Evolutionary conservation across 1,284 basidiomycete species (phyloP).

Genomic region (Omphalotus olearius): DNA sequence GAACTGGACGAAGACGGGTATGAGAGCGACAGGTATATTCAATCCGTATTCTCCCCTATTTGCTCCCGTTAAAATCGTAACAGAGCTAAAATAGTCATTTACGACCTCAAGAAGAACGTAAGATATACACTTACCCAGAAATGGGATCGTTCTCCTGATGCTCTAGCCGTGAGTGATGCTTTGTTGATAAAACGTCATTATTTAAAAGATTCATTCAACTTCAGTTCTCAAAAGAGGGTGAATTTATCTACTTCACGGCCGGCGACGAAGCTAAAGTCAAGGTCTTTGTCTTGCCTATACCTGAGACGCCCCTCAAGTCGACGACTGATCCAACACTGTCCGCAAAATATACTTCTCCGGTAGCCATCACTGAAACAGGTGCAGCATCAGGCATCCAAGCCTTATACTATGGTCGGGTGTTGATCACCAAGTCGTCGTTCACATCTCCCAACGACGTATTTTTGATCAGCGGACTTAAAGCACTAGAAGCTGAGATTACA

Average conservation of each 20-base stretch:
- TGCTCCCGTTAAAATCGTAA: constrained; percentile 1
- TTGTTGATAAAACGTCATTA: background rate
- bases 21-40: constrained; percentile 68
- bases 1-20: constrained; percentile 85
- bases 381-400: constrained; percentile 58
- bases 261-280: constrained; percentile 75
- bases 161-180: constrained; percentile 44
- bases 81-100: constrained; percentile 67
- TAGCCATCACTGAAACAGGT: constrained; percentile 53
- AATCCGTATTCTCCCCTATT: constrained; percentile 1
- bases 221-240: constrained; percentile 72
- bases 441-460: constrained; percentile 74
- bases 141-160: constrained; percentile 80
- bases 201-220: constrained; percentile 5
- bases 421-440: constrained; percentile 68
- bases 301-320: constrained; percentile 51
- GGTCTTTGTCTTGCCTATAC: constrained; percentile 65
- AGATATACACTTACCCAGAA: constrained; percentile 68
- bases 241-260: constrained; percentile 68
- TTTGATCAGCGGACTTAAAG: constrained; percentile 45
- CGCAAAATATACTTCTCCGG: constrained; percentile 46
- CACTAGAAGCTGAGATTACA: constrained; percentile 34
- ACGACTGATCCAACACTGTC: constrained; percentile 46
- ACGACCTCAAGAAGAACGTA: constrained; percentile 64
- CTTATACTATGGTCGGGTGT: constrained; percentile 52